phyloP scores from a whole-genome alignment of 2,329 filamentous ascomycete genomes.

The Dactylellina cionopaga region DNA sequence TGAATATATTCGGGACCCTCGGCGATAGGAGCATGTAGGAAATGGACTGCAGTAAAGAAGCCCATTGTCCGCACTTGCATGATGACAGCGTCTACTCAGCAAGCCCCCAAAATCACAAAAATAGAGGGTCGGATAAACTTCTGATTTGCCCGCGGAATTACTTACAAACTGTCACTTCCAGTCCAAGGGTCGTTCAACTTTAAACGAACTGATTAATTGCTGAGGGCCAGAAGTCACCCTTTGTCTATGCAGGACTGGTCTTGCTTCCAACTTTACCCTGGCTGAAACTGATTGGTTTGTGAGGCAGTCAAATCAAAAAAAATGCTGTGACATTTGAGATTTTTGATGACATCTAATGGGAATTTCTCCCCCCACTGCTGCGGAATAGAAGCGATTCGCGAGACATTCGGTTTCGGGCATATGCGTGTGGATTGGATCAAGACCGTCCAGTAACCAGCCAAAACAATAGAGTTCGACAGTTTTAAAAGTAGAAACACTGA shows the following conservation, averaged over 20 bases:
- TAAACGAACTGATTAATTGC: too few species aligned
- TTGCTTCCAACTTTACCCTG: background rate
- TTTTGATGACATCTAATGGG: background rate
- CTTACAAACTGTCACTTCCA: background rate
- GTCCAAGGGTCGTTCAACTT: background rate
- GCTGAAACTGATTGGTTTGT: slow-evolving; percentile 2
- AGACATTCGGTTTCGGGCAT: background rate
- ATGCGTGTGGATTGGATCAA: background rate
- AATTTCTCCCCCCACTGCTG: background rate
- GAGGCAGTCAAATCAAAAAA: background rate
- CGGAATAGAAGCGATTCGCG: slow-evolving; percentile 1
- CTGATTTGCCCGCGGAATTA: slow-evolving; percentile 19
- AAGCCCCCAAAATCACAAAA: slow-evolving; percentile 13
- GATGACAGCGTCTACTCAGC: slow-evolving; percentile 38
- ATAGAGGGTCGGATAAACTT: slow-evolving; percentile 38
- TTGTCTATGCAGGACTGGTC: background rate
- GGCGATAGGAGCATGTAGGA: too few species aligned
- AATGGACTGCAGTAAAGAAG: too few species aligned
- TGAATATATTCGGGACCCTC: too few species aligned
- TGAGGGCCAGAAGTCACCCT: background rate
- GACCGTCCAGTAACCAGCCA: background rate
- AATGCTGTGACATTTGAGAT: background rate
- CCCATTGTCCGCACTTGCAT: slow-evolving; percentile 37
- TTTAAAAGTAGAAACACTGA: slow-evolving; percentile 39
- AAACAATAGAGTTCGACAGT: background rate